phyloP scores from a whole-genome alignment of 2,329 filamentous ascomycete species.

The Didymella pinodella region DNA sequence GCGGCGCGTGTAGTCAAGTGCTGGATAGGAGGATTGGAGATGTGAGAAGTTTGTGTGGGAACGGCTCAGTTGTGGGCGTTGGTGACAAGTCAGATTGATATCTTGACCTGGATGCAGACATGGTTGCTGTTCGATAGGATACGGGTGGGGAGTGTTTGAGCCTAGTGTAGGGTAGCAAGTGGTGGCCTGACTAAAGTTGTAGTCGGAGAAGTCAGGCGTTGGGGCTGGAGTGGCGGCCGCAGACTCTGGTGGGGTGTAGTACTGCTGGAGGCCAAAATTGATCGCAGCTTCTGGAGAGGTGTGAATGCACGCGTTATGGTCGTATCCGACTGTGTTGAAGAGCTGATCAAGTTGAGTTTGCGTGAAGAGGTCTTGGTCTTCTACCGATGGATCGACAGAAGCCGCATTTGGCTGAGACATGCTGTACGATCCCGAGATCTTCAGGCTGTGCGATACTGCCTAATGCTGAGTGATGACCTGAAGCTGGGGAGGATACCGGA shows the following conservation, averaged over 20 bases:
- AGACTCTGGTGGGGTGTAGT: slow-evolving; percentile 4
- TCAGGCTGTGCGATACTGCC: slow-evolving; percentile 3
- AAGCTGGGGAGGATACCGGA: slow-evolving; percentile 9
- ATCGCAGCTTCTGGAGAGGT: slow-evolving; percentile 20
- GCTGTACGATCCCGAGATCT: slow-evolving; percentile 2
- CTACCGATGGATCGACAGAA: slow-evolving; percentile 7
- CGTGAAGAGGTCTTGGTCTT: slow-evolving; percentile 18
- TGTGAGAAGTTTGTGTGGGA: slow-evolving; percentile 17
- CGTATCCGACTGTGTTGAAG: slow-evolving; percentile 13
- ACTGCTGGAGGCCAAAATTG: slow-evolving; percentile 1
- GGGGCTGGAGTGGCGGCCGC: slow-evolving; percentile 18
- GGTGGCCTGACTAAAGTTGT: slow-evolving; percentile 18
- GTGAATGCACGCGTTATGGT: slow-evolving; percentile 14
- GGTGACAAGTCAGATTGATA: not conserved
- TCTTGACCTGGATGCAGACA: slow-evolving; percentile 1
- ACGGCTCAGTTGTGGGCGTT: slow-evolving; percentile 16
- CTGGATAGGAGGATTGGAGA: slow-evolving; percentile 9
- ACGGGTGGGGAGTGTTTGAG: slow-evolving; percentile 27
- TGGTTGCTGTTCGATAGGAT: slow-evolving; percentile 28
- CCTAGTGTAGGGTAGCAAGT: slow-evolving; percentile 25
- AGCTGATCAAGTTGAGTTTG: slow-evolving; percentile 24
- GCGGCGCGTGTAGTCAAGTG: slow-evolving; percentile 31
- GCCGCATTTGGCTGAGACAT: slow-evolving; percentile 35
- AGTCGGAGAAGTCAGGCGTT: slow-evolving; percentile 24
- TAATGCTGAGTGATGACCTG: slow-evolving; percentile 9